Percentiles rank a stretch among this genome's conserved stretches.
These are phyloP conservation scores for Poteriospumella lacustris DNA, from an alignment of 108 stramenopile genomes.

Conservation along the genomic window DNA sequence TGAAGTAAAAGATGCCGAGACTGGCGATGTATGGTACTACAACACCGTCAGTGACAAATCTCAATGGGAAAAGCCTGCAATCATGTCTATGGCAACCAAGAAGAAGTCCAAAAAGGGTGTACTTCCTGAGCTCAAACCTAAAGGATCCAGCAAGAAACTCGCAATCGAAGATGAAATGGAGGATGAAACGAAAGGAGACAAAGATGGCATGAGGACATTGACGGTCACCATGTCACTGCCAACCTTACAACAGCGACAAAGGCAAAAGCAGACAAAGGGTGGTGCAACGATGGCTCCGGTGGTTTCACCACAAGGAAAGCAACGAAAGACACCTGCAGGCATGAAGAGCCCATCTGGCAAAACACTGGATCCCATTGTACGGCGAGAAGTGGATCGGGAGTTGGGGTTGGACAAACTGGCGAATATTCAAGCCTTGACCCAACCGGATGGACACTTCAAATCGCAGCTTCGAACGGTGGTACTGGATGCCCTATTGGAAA, in stretches of 20 bases:
- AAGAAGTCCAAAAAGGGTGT: background rate
- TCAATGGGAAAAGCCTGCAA: constrained; percentile 52
- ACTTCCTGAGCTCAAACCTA: no score
- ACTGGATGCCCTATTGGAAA: constrained; percentile 42
- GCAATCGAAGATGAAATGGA: background rate
- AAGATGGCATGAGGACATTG: background rate
- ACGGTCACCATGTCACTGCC: background rate
- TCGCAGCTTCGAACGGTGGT: constrained; percentile 53
- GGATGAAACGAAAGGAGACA: background rate
- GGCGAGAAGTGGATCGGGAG: background rate
- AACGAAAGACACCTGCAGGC: no score
- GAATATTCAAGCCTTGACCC: background rate
- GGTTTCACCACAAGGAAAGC: no score
- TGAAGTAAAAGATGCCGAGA: constrained; percentile 47
- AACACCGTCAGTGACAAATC: constrained; percentile 43
- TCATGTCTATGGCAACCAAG: background rate
- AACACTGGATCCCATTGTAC: background rate
- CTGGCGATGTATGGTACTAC: constrained; percentile 61
- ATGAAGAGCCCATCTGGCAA: background rate
- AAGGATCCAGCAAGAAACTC: no score
- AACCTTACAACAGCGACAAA: background rate
- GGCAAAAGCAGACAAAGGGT: background rate
- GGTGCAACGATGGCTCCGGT: background rate
- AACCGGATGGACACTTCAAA: constrained; percentile 46
- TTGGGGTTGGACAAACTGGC: background rate